Conservation (phyloP, 108 stramenopile species). For the Heterococcus sp. region DNA sequence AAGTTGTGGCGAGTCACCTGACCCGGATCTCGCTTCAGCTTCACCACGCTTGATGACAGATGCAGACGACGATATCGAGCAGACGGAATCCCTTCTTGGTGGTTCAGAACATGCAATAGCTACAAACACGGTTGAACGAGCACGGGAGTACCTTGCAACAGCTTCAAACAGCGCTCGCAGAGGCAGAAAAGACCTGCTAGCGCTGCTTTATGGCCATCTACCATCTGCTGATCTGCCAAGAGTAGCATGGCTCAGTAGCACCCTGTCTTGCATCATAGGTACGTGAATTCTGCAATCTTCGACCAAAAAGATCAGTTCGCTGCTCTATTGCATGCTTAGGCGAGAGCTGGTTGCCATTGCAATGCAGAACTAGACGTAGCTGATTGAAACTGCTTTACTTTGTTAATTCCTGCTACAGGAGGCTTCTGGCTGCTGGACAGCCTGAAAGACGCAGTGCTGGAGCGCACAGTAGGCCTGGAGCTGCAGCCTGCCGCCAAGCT, state of each 20-base stretch:
- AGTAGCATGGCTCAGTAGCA: not conserved
- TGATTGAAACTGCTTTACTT: not conserved
- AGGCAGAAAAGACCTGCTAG: not conserved
- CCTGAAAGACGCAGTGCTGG: slow-evolving; percentile 48
- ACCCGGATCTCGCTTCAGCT: too few relatives aligned
- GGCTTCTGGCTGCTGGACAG: slow-evolving; percentile 57
- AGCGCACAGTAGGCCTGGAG: slow-evolving; percentile 46
- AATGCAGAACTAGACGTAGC: not conserved
- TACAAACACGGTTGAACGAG: not conserved
- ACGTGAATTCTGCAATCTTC: not conserved
- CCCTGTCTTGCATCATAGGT: not conserved
- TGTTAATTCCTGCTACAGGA: slow-evolving; percentile 6
- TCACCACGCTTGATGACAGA: not conserved
- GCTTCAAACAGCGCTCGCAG: not conserved
- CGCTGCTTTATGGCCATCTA: not conserved
- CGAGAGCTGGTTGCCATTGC: too few relatives aligned
- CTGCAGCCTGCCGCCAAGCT: slow-evolving; percentile 49
- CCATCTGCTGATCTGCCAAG: not conserved
- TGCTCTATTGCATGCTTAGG: not conserved
- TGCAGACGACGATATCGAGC: not conserved
- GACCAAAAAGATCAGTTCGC: too few relatives aligned
- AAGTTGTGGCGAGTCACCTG: too few relatives aligned
- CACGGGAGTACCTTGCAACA: not conserved
- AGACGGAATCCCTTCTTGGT: not conserved
- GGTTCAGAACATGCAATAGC: not conserved